Conservation (phyloP, 345 rosid species). For the Citrus maxima region DNA sequence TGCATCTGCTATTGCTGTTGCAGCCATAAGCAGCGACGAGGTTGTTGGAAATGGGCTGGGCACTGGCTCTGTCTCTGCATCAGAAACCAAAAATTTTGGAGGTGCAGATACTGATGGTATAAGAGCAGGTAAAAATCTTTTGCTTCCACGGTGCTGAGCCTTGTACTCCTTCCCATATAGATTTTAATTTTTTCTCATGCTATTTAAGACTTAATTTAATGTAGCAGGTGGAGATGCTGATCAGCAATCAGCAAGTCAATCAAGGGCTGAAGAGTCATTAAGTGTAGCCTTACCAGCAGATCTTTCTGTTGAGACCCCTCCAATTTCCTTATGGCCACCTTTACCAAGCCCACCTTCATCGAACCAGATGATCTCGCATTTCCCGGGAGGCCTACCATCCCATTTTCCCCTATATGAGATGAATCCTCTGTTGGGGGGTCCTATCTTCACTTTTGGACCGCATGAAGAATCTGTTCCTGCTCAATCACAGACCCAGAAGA, state of each 20-base stretch:
- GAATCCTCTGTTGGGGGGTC: slow-evolving; percentile 87
- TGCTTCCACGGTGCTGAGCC: not conserved
- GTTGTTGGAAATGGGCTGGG: slow-evolving; percentile 47
- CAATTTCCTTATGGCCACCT: slow-evolving; percentile 83
- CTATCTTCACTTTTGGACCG: slow-evolving; percentile 87
- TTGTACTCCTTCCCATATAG: not conserved
- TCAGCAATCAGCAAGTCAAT: slow-evolving; percentile 49
- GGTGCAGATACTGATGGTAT: slow-evolving; percentile 47
- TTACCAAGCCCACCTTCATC: slow-evolving; percentile 73
- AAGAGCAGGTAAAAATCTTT: slow-evolving; percentile 29
- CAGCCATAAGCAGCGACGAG: slow-evolving; percentile 88
- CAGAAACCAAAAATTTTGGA: slow-evolving; percentile 60
- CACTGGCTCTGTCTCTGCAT: slow-evolving; percentile 41
- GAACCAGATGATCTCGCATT: slow-evolving; percentile 77
- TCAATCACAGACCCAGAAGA: slow-evolving; percentile 78
- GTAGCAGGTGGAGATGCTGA: slow-evolving; percentile 51
- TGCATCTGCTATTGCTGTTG: slow-evolving; percentile 91
- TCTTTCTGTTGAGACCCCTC: slow-evolving; percentile 87
- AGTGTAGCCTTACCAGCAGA: slow-evolving; percentile 93
- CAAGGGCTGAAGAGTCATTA: slow-evolving; percentile 80
- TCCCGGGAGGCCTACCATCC: slow-evolving; percentile 72
- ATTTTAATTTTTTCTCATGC: slow-evolving; percentile 3
- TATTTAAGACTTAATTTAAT: slow-evolving; percentile 1
- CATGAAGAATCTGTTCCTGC: slow-evolving; percentile 65
- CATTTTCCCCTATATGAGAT: slow-evolving; percentile 92